A percentile compares a stretch with the other conserved stretches of the same genome.
These are phyloP conservation scores for Calonectria naviculata DNA, from an alignment of 2,329 filamentous ascomycete species.

Conservation along the genomic window DNA sequence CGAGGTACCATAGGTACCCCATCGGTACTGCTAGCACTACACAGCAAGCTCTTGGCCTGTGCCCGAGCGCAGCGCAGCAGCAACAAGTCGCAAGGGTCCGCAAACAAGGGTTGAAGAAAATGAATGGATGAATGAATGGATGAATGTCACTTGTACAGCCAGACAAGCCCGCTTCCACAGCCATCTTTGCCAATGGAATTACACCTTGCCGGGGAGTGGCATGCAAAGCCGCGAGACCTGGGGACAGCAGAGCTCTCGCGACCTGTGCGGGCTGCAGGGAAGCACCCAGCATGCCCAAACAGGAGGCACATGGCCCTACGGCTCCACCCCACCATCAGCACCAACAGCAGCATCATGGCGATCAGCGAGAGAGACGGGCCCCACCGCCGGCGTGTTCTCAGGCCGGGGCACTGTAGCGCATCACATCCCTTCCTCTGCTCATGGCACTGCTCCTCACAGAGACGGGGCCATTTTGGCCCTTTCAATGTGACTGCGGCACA, in stretches of 20 bases:
- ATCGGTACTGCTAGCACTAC: too few species aligned
- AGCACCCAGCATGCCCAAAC: neutral
- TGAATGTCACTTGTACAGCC: neutral
- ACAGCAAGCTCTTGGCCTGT: neutral
- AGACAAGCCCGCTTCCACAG: neutral
- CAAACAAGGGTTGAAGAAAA: too few species aligned
- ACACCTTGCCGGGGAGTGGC: neutral
- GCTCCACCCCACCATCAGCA: neutral
- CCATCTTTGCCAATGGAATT: neutral
- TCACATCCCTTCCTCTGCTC: too few species aligned
- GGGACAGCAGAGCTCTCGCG: neutral
- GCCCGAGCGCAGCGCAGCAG: neutral
- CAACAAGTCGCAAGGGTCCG: too few species aligned
- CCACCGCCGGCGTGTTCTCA: neutral
- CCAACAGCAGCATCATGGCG: neutral
- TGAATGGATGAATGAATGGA: neutral
- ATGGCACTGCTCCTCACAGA: too few species aligned
- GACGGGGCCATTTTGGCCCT: too few species aligned
- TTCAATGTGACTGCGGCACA: neutral
- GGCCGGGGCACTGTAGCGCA: neutral
- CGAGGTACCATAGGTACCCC: too few species aligned
- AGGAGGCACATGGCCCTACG: conserved; percentile 1
- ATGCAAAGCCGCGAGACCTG: neutral
- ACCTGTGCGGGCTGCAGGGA: conserved; percentile 3
- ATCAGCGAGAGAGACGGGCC: neutral